Percentiles rank a stretch among this genome's conserved stretches.
Evolutionary conservation across 2,329 filamentous ascomycete species (phyloP).

Genomic region (Fusarium citri): DNA sequence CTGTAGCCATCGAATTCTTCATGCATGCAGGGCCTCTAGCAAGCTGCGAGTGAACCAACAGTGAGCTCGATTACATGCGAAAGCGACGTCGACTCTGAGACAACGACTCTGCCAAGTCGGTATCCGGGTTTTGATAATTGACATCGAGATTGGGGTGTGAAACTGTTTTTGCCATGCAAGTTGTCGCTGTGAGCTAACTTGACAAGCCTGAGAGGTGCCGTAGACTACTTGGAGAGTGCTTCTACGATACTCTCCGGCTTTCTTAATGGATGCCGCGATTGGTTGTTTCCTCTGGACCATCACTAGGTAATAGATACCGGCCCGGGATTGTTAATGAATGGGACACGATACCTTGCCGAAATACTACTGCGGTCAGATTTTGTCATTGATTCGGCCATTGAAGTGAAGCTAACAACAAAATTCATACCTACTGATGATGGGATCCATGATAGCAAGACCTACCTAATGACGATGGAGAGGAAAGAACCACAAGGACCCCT

Average conservation of each 20-base stretch:
- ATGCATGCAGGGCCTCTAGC: conserved; percentile 1
- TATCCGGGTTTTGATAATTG: neutral
- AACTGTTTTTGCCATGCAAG: neutral
- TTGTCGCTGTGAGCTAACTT: neutral
- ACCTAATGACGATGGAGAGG: neutral
- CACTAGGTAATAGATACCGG: neutral
- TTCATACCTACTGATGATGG: neutral
- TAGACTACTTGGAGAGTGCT: neutral
- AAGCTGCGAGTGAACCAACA: neutral
- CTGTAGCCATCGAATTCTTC: neutral
- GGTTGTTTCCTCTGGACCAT: neutral
- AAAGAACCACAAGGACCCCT: neutral
- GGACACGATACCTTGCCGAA: neutral
- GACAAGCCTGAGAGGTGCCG: neutral
- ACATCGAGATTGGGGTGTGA: neutral
- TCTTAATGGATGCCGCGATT: neutral
- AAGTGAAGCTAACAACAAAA: neutral
- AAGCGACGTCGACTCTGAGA: neutral
- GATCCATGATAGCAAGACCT: too few relatives aligned
- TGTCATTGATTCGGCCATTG: neutral
- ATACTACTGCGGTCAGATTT: neutral
- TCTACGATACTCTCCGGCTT: neutral
- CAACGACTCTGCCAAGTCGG: neutral
- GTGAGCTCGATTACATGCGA: neutral
- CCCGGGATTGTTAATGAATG: neutral